Conservation (phyloP, 768 basidiomycete genomes). For the Tricholomella constricta region DNA sequence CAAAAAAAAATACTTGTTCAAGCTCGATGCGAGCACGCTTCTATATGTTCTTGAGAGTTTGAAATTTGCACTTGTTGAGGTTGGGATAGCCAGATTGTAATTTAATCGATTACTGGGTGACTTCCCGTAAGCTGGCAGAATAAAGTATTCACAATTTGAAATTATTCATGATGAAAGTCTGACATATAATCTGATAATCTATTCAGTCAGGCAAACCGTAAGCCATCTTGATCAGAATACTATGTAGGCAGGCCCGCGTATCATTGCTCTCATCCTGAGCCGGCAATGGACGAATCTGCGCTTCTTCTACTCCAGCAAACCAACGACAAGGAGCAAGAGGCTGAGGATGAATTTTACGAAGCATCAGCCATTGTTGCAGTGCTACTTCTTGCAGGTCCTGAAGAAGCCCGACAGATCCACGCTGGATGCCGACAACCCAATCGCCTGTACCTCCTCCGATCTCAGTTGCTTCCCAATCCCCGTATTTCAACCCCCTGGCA, state of each 20-base stretch:
- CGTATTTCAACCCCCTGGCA: constrained; percentile 35
- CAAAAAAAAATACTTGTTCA: too few species aligned
- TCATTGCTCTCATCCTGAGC: not conserved
- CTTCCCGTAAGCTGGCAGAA: constrained; percentile 9
- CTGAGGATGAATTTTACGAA: not conserved
- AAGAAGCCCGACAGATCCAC: constrained; percentile 3
- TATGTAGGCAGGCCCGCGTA: not conserved
- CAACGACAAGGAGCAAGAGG: constrained; percentile 7
- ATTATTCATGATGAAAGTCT: not conserved
- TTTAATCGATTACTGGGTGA: too few species aligned
- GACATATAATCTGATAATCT: constrained; percentile 8
- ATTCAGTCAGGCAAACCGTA: constrained; percentile 7
- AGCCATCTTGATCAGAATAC: constrained; percentile 8
- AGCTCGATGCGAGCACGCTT: too few species aligned
- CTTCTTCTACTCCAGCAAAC: not conserved
- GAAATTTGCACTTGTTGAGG: too few species aligned
- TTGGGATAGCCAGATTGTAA: too few species aligned
- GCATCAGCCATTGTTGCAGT: not conserved
- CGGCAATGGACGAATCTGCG: not conserved
- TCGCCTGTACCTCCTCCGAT: constrained; percentile 27
- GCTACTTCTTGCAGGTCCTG: not conserved
- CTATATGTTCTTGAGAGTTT: too few species aligned
- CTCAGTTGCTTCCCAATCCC: constrained; percentile 33
- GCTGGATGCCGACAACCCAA: constrained; percentile 6
- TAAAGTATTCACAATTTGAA: constrained; percentile 1